Percentiles rank a stretch among this genome's conserved stretches.
Conservation (phyloP, 208 protist genomes). For the Trypanosoma rangeli region DNA sequence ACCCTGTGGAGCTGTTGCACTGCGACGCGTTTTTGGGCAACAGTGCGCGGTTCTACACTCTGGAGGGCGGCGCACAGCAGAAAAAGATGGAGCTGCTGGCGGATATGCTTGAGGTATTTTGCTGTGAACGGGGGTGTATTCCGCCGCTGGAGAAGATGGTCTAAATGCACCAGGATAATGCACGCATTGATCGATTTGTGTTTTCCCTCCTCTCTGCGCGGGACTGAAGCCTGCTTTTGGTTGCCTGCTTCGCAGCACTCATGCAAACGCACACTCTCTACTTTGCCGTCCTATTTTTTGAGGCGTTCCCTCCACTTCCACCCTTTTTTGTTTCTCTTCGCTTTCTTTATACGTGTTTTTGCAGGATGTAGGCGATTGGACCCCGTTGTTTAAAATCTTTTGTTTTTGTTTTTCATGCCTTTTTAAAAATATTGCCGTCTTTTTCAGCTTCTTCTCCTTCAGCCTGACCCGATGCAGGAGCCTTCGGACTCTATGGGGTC, state of each 20-base stretch:
- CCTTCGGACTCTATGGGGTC: neutral
- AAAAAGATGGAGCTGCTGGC: constrained; percentile 49
- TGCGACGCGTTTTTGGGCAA: constrained; percentile 75
- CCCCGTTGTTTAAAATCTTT: too few relatives aligned
- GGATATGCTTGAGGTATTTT: constrained; percentile 77
- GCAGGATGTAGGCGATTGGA: too few relatives aligned
- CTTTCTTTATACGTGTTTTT: too few relatives aligned
- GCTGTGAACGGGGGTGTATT: constrained; percentile 54
- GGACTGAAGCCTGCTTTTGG: neutral
- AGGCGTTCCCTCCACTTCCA: neutral
- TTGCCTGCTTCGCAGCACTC: neutral
- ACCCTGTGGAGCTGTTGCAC: constrained; percentile 53
- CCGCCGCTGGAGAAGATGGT: constrained; percentile 62
- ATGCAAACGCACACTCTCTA: too few relatives aligned
- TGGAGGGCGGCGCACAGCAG: constrained; percentile 46
- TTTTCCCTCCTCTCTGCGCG: neutral
- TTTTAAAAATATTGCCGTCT: too few relatives aligned
- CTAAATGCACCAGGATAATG: constrained; percentile 7
- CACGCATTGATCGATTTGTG: neutral
- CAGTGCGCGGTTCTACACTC: constrained; percentile 76
- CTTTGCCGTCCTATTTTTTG: constrained; percentile 1
- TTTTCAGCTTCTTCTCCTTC: constrained; percentile 23
- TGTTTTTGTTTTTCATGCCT: too few relatives aligned
- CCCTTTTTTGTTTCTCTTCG: too few relatives aligned
- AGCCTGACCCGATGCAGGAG: neutral